Percentiles rank a stretch among this genome's conserved stretches.
phyloP scores from a whole-genome alignment of 192 early-diverging fungal genomes.

The Coemansia sp. region DNA sequence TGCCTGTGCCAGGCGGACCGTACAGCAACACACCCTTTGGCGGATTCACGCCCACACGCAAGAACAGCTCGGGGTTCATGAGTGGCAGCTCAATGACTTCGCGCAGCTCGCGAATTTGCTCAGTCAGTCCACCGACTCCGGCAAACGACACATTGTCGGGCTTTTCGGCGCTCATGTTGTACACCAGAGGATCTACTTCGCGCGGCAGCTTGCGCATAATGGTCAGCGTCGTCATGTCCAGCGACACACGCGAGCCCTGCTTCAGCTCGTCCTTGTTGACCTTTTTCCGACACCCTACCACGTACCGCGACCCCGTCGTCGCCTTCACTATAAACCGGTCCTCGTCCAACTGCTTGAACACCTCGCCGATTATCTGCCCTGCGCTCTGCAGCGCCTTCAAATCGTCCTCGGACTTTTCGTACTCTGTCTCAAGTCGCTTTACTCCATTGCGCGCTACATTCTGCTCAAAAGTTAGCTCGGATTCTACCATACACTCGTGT shows the following conservation, averaged over 20 bases:
- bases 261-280: constrained; percentile 95
- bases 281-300: constrained; percentile 94
- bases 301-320: constrained; percentile 94
- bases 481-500: not conserved
- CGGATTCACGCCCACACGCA: constrained; percentile 96
- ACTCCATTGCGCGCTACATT: constrained; percentile 74
- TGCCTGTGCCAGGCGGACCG: constrained; percentile 97
- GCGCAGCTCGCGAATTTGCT: constrained; percentile 96
- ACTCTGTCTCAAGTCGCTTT: constrained; percentile 84
- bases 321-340: constrained; percentile 98
- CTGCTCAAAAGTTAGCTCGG: not conserved
- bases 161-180: constrained; percentile 99
- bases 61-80: constrained; percentile 97
- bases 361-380: constrained; percentile 98
- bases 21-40: constrained; percentile 98
- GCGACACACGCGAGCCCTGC: constrained; percentile 94
- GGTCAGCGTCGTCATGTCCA: constrained; percentile 99
- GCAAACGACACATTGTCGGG: constrained; percentile 95
- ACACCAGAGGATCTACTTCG: constrained; percentile 98
- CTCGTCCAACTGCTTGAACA: constrained; percentile 95
- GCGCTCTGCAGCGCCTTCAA: constrained; percentile 97
- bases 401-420: constrained; percentile 95
- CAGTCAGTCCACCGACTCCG: constrained; percentile 91
- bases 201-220: constrained; percentile 98
- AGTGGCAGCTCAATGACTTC: constrained; percentile 99